A percentile compares a stretch with the other conserved stretches of the same genome.
Evolutionary conservation across 306 rosid species (phyloP).

Genomic region (Fagus crenata): DNA sequence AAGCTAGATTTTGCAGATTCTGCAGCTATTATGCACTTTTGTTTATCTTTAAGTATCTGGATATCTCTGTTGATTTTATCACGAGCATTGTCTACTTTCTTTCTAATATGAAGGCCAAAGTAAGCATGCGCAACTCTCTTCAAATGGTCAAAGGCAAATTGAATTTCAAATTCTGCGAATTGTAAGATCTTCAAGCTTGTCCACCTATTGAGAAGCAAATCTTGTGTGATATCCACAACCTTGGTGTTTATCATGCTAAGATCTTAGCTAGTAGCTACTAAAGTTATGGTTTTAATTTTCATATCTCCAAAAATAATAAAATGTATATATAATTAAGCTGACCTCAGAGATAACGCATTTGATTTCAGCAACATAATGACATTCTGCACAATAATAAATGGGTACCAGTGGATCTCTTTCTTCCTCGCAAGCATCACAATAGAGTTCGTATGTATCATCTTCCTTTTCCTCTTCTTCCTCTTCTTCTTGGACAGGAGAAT

Average conservation of each 20-base stretch:
- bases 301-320: too few relatives aligned
- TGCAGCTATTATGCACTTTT: background rate
- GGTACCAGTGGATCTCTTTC: constrained; percentile 4
- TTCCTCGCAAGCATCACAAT: constrained; percentile 15
- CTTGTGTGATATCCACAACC: background rate
- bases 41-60: background rate
- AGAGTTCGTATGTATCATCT: background rate
- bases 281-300: too few relatives aligned
- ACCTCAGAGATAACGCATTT: constrained; percentile 1
- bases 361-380: constrained; percentile 12
- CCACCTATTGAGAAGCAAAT: background rate
- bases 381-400: background rate
- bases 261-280: too few relatives aligned
- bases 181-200: background rate
- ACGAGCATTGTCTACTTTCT: background rate
- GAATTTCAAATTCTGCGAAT: background rate
- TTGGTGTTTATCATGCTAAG: background rate
- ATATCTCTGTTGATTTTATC: background rate
- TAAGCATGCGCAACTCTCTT: background rate
- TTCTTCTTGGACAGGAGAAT: background rate
- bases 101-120: background rate
- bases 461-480: background rate
- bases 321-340: too few relatives aligned
- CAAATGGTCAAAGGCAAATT: background rate
- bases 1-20: background rate